These are phyloP conservation scores for Xylaria sp. DNA, from an alignment of 2,329 filamentous ascomycete genomes.

Conservation along the genomic window DNA sequence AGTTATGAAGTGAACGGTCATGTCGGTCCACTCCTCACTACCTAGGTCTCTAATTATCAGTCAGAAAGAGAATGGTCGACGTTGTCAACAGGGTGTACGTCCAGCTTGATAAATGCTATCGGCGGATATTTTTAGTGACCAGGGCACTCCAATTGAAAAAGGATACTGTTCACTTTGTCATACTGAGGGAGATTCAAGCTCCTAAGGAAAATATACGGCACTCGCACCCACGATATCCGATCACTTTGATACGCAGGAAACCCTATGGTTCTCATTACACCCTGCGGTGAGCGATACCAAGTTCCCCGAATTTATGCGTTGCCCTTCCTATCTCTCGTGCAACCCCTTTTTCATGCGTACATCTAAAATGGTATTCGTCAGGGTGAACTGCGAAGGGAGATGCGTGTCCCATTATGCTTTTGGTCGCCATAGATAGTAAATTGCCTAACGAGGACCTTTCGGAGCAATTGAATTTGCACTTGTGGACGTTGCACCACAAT, in stretches of 20 bases:
- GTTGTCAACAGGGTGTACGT: neutral
- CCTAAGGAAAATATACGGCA: neutral
- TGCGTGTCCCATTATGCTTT: neutral
- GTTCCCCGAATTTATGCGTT: neutral
- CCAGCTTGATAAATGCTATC: neutral
- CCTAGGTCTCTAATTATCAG: neutral
- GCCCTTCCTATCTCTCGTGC: too few species aligned
- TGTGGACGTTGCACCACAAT: neutral
- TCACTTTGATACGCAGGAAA: constrained; percentile 42
- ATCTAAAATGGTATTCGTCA: too few species aligned
- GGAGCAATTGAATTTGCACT: too few species aligned
- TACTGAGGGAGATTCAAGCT: neutral
- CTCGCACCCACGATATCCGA: constrained; percentile 40
- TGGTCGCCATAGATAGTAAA: neutral
- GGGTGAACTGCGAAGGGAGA: neutral
- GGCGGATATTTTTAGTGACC: neutral
- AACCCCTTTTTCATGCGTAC: neutral
- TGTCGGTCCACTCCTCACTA: neutral
- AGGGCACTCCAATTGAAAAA: neutral
- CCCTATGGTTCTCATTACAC: neutral
- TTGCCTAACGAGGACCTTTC: neutral
- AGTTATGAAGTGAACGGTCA: constrained; percentile 39
- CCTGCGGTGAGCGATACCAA: neutral
- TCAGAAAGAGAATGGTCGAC: neutral
- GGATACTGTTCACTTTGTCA: neutral